Base-by-base conservation (phyloP, 192 early-diverging fungal genomes). In the Entomortierella chlamydospora region DNA sequence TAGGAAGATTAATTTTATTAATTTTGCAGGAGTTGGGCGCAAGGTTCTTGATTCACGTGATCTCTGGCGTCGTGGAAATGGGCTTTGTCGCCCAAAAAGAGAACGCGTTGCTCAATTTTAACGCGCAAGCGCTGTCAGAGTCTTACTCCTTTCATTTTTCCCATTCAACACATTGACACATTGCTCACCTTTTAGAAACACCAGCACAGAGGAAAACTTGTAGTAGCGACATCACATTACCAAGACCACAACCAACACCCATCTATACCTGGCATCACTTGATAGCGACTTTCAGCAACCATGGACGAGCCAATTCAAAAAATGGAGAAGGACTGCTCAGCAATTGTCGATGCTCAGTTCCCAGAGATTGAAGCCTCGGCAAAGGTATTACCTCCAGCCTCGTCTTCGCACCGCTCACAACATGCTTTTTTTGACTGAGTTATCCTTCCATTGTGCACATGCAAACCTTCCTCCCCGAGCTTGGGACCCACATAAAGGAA, bases 301-400 rank as follows among this genome's bases (percentile, higher is more conserved):
- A 79, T 79, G 57, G 88, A 88, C 67, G 87, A 87, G 61, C 87
- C 83, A 66, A 57, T 86, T 54, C 85, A 85, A 66, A 98, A 98
- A 90, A 93, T 95, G 91, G 95, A 98, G 73, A 93, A 93, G 90
- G 95, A 97, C 85, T 95, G 91, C 88, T 89, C 90, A 72, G 87
- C 87, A 39, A 86, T 91, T 50, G 92, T 94, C 52, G 93, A 95
- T 77, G 87, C 65, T 22, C 90, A 92, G 66, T 80, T 97, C 18
- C 94, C 94, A 39, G 90, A 94, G 66, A 92, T 93, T 41, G 93
- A 93, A 41, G 81, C 82, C 25, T 73, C 92, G 12, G 91, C 90
- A 30, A 81, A 88, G 79, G 90, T 94, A 84, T 9, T 50, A 29
- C 9, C 9, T 64, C 28, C 15, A 3, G 2, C 13, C 26, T 60